These are phyloP conservation scores for Leccinum subrobustum DNA, from an alignment of 1,284 basidiomycete genomes.

Conservation along the genomic window DNA sequence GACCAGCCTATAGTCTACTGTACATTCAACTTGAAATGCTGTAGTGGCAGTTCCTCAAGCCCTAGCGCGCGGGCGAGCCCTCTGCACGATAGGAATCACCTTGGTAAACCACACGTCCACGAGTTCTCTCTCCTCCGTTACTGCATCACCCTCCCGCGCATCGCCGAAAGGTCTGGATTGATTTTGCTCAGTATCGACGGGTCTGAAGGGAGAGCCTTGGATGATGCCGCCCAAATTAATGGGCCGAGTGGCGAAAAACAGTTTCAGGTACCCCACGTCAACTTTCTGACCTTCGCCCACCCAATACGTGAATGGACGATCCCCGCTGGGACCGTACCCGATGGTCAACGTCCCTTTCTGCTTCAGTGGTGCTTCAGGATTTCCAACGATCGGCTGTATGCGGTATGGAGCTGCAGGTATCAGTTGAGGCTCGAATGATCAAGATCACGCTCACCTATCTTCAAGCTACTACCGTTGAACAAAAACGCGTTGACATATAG, in stretches of 20 bases:
- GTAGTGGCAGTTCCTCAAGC: not conserved
- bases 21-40: not conserved
- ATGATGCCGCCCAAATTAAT: conserved; percentile 16
- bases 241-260: conserved; percentile 20
- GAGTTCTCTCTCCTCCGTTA: not conserved
- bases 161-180: not conserved
- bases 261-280: conserved; percentile 24
- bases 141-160: not conserved
- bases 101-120: conserved; percentile 9
- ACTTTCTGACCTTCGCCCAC: conserved; percentile 12
- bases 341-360: conserved; percentile 8
- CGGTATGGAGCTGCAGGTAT: conserved; percentile 10
- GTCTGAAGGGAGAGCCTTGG: conserved; percentile 15
- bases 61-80: not conserved
- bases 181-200: not conserved
- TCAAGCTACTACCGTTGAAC: conserved; percentile 19
- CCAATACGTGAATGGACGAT: conserved; percentile 2
- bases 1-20: too few relatives aligned
- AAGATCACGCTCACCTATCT: conserved; percentile 11
- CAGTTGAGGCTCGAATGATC: not conserved
- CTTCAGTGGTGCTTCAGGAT: conserved; percentile 8
- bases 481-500: conserved; percentile 25
- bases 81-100: conserved; percentile 14
- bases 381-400: conserved; percentile 4
- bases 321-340: conserved; percentile 20